phyloP scores from a whole-genome alignment of 1,284 basidiomycete genomes.

The Irpex sp. region DNA sequence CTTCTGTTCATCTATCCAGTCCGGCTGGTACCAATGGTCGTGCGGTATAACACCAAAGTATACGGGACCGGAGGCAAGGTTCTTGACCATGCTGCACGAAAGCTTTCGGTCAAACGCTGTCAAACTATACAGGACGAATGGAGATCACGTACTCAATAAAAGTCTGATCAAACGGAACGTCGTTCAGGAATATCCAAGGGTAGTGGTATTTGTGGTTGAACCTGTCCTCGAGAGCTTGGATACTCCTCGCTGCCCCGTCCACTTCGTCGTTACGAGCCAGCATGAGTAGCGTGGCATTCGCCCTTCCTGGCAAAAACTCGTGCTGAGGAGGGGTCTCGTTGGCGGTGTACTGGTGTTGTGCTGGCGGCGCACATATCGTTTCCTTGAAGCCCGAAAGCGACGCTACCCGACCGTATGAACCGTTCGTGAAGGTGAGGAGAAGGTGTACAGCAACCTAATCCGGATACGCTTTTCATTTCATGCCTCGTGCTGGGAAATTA shows the following conservation, averaged over 20 bases:
- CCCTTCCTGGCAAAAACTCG: conserved; percentile 12
- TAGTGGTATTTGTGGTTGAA: conserved; percentile 68
- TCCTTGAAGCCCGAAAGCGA: conserved; percentile 5
- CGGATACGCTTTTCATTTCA: neutral
- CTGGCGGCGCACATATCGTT: conserved; percentile 2
- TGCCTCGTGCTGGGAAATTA: conserved; percentile 10
- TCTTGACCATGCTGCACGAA: conserved; percentile 36
- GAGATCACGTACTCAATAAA: conserved; percentile 51
- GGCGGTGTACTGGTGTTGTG: neutral
- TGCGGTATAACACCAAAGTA: conserved; percentile 45
- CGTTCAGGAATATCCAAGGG: conserved; percentile 76
- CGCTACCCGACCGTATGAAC: conserved; percentile 24
- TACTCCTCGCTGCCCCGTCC: conserved; percentile 53
- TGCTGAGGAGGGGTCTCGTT: conserved; percentile 1
- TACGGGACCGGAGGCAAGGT: conserved; percentile 34
- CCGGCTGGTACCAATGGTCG: conserved; percentile 53
- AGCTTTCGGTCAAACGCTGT: neutral
- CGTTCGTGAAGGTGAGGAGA: conserved; percentile 33
- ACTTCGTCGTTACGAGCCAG: conserved; percentile 71
- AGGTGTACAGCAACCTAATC: conserved; percentile 31
- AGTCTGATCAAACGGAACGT: conserved; percentile 66
- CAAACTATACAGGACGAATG: neutral
- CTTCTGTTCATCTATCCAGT: conserved; percentile 67
- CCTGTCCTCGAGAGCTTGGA: conserved; percentile 55
- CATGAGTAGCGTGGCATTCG: conserved; percentile 36